Evolutionary conservation across 2,329 filamentous ascomycete genomes (phyloP).

Genomic region (Ophiostoma himal-ulmi): DNA sequence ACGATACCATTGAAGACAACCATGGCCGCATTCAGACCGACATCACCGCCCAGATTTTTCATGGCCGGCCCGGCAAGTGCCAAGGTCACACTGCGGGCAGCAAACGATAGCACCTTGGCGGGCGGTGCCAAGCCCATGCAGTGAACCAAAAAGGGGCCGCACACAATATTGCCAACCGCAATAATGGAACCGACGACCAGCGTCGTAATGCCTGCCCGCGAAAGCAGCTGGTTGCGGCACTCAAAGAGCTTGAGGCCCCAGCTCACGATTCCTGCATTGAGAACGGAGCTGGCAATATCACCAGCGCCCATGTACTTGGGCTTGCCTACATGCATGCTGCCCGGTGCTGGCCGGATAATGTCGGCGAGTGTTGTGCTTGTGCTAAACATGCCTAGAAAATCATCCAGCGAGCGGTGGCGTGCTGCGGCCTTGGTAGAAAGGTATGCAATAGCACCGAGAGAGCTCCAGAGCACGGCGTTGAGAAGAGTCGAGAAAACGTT

Average conservation of each 20-base stretch:
- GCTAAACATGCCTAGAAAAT: slow-evolving; percentile 30
- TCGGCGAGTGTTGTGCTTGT: slow-evolving; percentile 32
- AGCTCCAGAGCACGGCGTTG: slow-evolving; percentile 46
- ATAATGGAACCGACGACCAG: slow-evolving; percentile 35
- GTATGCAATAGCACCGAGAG: slow-evolving; percentile 42
- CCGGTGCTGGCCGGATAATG: slow-evolving; percentile 24
- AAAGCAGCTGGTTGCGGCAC: slow-evolving; percentile 43
- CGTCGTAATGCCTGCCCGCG: slow-evolving; percentile 38
- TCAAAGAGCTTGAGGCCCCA: slow-evolving; percentile 52
- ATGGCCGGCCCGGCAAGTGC: slow-evolving; percentile 46
- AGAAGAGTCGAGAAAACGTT: slow-evolving; percentile 37
- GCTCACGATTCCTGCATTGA: slow-evolving; percentile 46
- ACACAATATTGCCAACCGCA: slow-evolving; percentile 40
- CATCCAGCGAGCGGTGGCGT: slow-evolving; percentile 24
- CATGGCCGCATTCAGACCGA: slow-evolving; percentile 44
- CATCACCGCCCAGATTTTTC: slow-evolving; percentile 40
- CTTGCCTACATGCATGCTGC: neutral
- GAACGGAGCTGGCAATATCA: slow-evolving; percentile 43
- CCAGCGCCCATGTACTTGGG: slow-evolving; percentile 38
- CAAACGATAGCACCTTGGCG: slow-evolving; percentile 40
- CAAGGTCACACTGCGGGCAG: slow-evolving; percentile 46
- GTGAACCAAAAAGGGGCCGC: slow-evolving; percentile 37
- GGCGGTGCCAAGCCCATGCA: slow-evolving; percentile 35
- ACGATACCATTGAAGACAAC: slow-evolving; percentile 48
- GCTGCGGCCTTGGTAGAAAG: slow-evolving; percentile 36